Evolutionary conservation across 2,329 filamentous ascomycete genomes (phyloP), one percentile per base, ranked within the genome.

Genomic region (Neocucurbitaria cava): DNA sequence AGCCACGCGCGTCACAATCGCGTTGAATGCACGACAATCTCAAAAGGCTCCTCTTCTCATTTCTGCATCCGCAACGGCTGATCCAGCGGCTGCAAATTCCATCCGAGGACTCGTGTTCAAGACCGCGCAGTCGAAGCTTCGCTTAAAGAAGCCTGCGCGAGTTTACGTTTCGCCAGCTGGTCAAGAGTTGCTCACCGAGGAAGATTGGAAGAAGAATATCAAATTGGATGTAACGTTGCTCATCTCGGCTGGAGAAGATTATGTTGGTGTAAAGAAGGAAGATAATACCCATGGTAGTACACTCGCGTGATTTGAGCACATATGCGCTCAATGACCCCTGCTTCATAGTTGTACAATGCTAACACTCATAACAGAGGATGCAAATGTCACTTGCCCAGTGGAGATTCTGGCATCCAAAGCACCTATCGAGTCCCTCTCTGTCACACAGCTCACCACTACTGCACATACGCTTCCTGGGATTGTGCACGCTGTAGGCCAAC

Each of bases 401-500:
- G 40, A 58, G 20, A 18, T 69, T 13, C 64, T 77, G 35, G 66
- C 72, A 10, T 56, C 64, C 0, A 59, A 65, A 8, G 63, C 71
- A n/a, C 49, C 56, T 8, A 54, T 74, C 23, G 73, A 77, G 38
- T 44, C 64, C 6, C 59, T 69, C 8, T 61, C 73, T 2, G 46
- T 75, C 5, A 61, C 51, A 2, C 76, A 77, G 41, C 52, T 77
- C 20, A 58, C 61, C 15, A 64, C 61, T 6, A 72, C 70, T 24
- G 73, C 74, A 1, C 57, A 54, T 15, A 67, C 67, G 9, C 62
- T 77, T 11, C 70, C 74, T 1, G 74, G 74, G 1, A 72, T 77
- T 39, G 47, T 75, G 15, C 58, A 69, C 35, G 71, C 70, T 2
- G 68, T 72, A 3, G 74, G 64, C 15, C 74, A 75, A 46, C 74